Evolutionary conservation across 1,284 basidiomycete species (phyloP), one percentile per base, ranked within the genome.

Genomic region (Schizophyllum commune): DNA sequence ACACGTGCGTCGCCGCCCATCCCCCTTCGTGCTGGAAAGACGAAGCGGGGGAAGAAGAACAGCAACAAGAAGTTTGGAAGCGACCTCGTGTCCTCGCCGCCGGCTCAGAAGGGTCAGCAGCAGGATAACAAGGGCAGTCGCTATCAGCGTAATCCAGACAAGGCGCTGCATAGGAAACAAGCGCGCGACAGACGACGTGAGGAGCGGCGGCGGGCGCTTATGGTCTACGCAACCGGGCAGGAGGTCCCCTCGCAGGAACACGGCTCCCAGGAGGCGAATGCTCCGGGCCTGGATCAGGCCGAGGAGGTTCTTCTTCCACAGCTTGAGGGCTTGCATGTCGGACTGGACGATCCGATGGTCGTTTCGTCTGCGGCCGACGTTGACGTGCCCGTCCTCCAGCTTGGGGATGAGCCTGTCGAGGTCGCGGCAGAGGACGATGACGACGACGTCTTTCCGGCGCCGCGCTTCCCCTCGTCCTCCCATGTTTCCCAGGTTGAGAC

Each of bases 131-230:
- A 58, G 17, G 52, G 32, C 52, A 61, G 11, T 39, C 59, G 54
- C 17, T 20, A 51, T 9, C 61, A 62, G 19, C 55, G 58, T 51
- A 53, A 68, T 55, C 62, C 69, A 47, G 59, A 62, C 4, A 70
- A 65, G 66, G 68, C 75, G 4, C 68, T 72, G 51, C 73, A 74
- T 22, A 75, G 81, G 8, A 75, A 79, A n/a, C 70, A 78, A 54
- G 77, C 75, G 34, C 77, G 83, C 21, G 85, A 87, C 65, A 77
- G 75, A 60, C 77, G 76, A 57, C 71, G 77, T 22, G 77, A 78
- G 58, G 70, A 75, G 65, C 75, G 74, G 63, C 63, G 69, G 27
- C 68, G 69, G 60, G 71, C 71, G 5, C 64, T 75, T 51, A 58
- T 72, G 34, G 68, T 64, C n/a, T 68, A 68, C 55, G 69, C 65